These are phyloP conservation scores for Xylaria digitata DNA, from an alignment of 2,329 filamentous ascomycete species.

Conservation along the genomic window DNA sequence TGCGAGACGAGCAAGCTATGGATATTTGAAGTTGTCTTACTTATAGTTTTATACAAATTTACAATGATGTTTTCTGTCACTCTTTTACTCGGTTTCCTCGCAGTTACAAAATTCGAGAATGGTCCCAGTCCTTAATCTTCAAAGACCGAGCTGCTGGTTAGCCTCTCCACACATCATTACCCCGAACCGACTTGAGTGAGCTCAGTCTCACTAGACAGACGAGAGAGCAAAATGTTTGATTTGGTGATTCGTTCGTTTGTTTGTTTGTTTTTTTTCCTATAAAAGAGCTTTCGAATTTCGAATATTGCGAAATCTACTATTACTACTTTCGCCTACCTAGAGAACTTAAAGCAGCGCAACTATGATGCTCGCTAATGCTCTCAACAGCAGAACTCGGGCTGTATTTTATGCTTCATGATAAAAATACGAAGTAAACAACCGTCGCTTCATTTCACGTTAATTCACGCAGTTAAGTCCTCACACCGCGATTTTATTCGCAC, in stretches of 20 bases:
- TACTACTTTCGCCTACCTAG: not conserved
- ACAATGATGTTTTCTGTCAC: not conserved
- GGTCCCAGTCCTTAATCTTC: not conserved
- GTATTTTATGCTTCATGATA: not conserved
- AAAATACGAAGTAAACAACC: not conserved
- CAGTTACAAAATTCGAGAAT: not conserved
- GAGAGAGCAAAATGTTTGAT: not conserved
- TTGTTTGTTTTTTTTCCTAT: not conserved
- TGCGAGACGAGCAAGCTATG: not conserved
- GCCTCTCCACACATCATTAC: conserved; percentile 14
- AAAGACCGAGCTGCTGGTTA: no score
- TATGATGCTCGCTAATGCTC: not conserved
- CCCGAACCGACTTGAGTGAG: not conserved
- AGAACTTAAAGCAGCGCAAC: not conserved
- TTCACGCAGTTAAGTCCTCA: not conserved
- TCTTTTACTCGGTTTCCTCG: not conserved
- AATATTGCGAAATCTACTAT: not conserved
- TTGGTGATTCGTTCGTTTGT: not conserved
- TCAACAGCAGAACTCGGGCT: not conserved
- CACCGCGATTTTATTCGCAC: not conserved
- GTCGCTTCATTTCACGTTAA: not conserved
- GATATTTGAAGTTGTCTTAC: not conserved
- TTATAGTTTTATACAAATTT: not conserved
- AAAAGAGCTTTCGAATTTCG: not conserved
- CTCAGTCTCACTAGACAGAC: not conserved